Conservation (phyloP, 2,329 filamentous ascomycete genomes). For the Hymenoscyphus repandus region DNA sequence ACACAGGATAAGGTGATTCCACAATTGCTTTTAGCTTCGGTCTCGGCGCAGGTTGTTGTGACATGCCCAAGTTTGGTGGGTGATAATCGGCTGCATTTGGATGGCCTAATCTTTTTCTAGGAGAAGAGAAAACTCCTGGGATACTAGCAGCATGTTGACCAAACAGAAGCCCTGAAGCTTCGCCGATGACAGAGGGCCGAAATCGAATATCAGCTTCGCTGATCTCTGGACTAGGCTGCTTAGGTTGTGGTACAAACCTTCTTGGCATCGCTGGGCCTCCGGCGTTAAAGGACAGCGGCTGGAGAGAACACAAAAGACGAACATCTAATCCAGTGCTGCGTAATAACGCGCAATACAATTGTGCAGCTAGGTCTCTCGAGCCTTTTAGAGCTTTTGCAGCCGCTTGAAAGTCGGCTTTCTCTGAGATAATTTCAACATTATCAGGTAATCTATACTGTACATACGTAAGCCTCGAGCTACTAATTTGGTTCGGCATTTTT, state of each 20-base stretch:
- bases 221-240: conserved; percentile 27
- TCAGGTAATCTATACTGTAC: conserved; percentile 19
- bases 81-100: conserved; percentile 45
- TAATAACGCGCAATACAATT: conserved; percentile 84
- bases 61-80: conserved; percentile 39
- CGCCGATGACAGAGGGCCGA: conserved; percentile 1
- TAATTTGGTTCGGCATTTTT: not conserved
- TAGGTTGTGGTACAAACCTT: conserved; percentile 10
- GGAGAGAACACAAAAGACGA: conserved; percentile 84
- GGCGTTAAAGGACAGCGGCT: conserved; percentile 53
- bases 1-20: conserved; percentile 76
- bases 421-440: conserved; percentile 57
- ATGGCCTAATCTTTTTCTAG: conserved; percentile 30
- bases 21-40: conserved; percentile 42
- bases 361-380: conserved; percentile 83
- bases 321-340: conserved; percentile 76
- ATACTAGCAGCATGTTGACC: conserved; percentile 4
- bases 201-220: conserved; percentile 28
- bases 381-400: conserved; percentile 67
- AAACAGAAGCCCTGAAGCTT: conserved; percentile 10
- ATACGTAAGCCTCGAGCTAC: too few species aligned
- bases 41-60: conserved; percentile 33
- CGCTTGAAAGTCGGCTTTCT: conserved; percentile 64
- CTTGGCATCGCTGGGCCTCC: conserved; percentile 37
- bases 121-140: conserved; percentile 15